Conservation (phyloP, 208 protist species). For the Trypanosoma congolense region DNA sequence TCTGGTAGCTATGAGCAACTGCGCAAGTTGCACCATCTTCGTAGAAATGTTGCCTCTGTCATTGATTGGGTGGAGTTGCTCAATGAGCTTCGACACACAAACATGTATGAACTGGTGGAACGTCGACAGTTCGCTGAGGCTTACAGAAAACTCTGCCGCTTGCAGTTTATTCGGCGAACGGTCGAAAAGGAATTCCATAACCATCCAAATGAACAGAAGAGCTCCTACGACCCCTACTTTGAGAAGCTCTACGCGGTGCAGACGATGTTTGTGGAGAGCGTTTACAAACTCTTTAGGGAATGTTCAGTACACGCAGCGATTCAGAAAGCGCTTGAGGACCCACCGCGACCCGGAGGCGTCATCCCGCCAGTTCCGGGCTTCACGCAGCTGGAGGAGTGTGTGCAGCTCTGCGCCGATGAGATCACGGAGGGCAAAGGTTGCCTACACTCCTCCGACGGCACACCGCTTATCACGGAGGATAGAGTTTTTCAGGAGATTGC, state of each 20-base stretch:
- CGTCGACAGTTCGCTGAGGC: constrained; percentile 49
- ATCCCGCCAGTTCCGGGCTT: constrained; percentile 40
- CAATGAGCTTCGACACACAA: constrained; percentile 75
- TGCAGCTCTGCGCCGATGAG: constrained; percentile 62
- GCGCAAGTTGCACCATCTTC: constrained; percentile 66
- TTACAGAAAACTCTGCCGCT: constrained; percentile 54
- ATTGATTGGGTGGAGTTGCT: constrained; percentile 79
- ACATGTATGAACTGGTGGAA: constrained; percentile 60
- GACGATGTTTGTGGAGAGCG: constrained; percentile 57
- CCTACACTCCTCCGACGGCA: constrained; percentile 48
- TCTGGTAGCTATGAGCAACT: constrained; percentile 66
- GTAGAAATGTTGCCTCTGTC: constrained; percentile 75
- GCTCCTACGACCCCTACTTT: constrained; percentile 87
- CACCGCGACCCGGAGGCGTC: constrained; percentile 16
- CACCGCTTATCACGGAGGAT: constrained; percentile 55
- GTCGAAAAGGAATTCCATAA: constrained; percentile 56
- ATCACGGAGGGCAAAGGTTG: constrained; percentile 23
- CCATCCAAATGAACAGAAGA: constrained; percentile 53
- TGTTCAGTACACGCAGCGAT: constrained; percentile 71
- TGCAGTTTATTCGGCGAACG: constrained; percentile 71
- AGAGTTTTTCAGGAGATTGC: constrained; percentile 40
- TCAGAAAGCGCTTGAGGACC: constrained; percentile 69
- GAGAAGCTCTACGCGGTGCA: constrained; percentile 74
- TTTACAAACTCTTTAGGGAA: constrained; percentile 57
- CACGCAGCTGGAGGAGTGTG: constrained; percentile 65